Base-by-base conservation (phyloP, 2,329 filamentous ascomycete genomes). In the Xylariaceae sp. region DNA sequence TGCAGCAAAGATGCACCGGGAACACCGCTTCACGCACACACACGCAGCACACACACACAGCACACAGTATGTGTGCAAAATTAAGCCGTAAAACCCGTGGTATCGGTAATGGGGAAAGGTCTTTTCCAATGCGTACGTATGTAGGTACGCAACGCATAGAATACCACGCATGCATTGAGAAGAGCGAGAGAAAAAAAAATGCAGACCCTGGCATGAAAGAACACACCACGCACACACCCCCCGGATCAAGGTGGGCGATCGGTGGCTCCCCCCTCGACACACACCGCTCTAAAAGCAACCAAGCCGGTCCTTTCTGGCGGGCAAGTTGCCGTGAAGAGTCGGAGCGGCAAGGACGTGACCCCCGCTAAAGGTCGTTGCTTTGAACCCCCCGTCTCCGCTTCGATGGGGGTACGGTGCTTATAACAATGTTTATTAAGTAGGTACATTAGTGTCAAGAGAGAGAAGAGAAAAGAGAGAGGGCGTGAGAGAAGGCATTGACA, bases 271-370 rank as follows among this genome's bases (percentile, higher is more conserved):
- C 47, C 42, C 23, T 30, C 23, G 23, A 30, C 23, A 30, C 59
- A 62, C 62, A 63, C 62, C 62, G 62, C 62, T 56, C 50, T 42
- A 44, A 59, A 53, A 34, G 8, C 56, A 48, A 63, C 51, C 42
- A 50, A 35, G 23, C 23, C 30, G 35, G 48, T 51, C 35, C 15
- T 6, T 59, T 53, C 15, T 61, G 50, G 62, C 53, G 53, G 58
- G 49, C 52, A 42, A 58, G 61, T 54, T 50, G 53, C 48, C 61
- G 23, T 30, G 56, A 64, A 63, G 55, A 62, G 62, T 64, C 62
- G 62, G 62, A 55, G 56, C 54, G 49, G 51, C 44, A 45, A n/a
- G 37, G 37, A 42, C 37, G 23, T 30, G 23, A 30, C 23, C 23
- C 23, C 23, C 23, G 23, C 23, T 30, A 30, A 30, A 30, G 5